Evolutionary conservation across 495 filamentous ascomycete species (phyloP).

Genomic region (Aspergillus funiculosus): DNA sequence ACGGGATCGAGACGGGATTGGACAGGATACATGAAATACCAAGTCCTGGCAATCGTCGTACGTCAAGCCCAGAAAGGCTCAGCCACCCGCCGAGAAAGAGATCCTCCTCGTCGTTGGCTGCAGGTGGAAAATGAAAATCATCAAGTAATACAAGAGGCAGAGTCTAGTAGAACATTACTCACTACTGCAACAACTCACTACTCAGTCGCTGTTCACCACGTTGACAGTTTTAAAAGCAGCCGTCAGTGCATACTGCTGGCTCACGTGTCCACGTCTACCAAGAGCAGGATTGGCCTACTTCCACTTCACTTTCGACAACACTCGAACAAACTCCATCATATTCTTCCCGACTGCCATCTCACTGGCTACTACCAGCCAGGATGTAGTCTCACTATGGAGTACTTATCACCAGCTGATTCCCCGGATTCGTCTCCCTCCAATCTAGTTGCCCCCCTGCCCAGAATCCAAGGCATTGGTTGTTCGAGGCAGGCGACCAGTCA

Average conservation of each 20-base stretch:
- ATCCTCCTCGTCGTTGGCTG: not conserved
- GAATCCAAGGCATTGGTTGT: slow-evolving; percentile 16
- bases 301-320: too few species aligned
- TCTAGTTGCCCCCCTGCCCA: slow-evolving; percentile 3
- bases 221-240: not conserved
- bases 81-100: slow-evolving; percentile 2
- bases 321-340: too few species aligned
- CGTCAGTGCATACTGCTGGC: slow-evolving; percentile 3
- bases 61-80: not conserved
- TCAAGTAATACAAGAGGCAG: too few species aligned
- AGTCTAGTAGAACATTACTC: too few species aligned
- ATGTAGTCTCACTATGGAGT: not conserved
- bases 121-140: too few species aligned
- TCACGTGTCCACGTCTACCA: slow-evolving; percentile 12
- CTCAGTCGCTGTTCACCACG: not conserved
- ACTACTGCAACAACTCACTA: not conserved
- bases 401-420: slow-evolving; percentile 1
- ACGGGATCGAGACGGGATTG: not conserved
- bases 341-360: not conserved
- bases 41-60: not conserved
- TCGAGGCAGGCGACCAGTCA: not conserved
- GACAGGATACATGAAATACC: not conserved
- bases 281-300: too few species aligned
- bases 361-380: slow-evolving; percentile 3
- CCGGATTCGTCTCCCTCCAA: slow-evolving; percentile 6